phyloP scores from a whole-genome alignment of 129 eudicot species.

The Pulicaria dysenterica region DNA sequence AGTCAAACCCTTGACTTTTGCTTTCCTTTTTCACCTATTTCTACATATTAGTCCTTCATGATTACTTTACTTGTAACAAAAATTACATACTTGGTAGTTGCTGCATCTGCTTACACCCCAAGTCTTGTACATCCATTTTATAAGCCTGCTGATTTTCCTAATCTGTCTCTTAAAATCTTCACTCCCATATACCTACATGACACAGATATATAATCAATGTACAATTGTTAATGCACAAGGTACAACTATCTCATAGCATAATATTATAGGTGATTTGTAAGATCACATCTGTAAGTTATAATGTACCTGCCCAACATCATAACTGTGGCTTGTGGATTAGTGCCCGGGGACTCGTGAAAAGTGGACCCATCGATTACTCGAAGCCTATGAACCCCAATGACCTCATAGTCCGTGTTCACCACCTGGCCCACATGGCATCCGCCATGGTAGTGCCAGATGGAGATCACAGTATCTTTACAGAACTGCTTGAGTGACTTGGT shows the following conservation, averaged over 20 bases:
- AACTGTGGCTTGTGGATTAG: conserved; percentile 96
- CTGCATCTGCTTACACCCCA: not conserved
- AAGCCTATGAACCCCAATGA: conserved; percentile 69
- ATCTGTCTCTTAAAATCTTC: conserved; percentile 76
- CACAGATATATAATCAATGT: conserved; percentile 11
- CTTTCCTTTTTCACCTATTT: conserved; percentile 22
- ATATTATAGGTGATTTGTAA: not conserved
- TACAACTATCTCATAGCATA: not conserved
- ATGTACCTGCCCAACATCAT: conserved; percentile 96
- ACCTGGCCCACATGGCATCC: conserved; percentile 94
- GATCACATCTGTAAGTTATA: not conserved
- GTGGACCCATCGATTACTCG: conserved; percentile 94
- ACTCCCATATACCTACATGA: conserved; percentile 90
- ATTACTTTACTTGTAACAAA: not conserved
- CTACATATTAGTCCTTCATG: conserved; percentile 14
- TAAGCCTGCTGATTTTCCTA: conserved; percentile 62
- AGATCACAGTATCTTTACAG: conserved; percentile 87
- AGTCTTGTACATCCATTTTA: conserved; percentile 32
- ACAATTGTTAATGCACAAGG: not conserved
- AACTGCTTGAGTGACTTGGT: conserved; percentile 68
- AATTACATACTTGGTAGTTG: conserved; percentile 9
- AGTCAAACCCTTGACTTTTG: conserved; percentile 12
- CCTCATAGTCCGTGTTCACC: conserved; percentile 60
- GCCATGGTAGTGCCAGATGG: conserved; percentile 99
- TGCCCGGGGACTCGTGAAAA: conserved; percentile 77